Conservation (phyloP, 495 filamentous ascomycete genomes). For the Aspergillus avenaceus region DNA sequence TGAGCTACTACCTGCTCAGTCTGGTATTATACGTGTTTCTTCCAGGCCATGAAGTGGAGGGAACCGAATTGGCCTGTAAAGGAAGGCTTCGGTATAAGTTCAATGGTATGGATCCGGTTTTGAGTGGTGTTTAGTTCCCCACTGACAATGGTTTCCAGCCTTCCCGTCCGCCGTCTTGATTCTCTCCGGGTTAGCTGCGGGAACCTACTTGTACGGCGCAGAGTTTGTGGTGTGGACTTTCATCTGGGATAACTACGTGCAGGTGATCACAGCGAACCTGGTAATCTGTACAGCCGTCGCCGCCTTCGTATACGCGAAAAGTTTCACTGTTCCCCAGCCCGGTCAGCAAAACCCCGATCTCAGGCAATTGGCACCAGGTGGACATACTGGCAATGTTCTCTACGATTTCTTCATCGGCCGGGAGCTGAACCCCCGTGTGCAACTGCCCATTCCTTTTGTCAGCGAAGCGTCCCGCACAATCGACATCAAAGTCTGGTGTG, state of each 20-base stretch:
- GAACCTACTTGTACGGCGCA: conserved; percentile 72
- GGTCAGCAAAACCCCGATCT: conserved; percentile 56
- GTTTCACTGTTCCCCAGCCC: conserved; percentile 69
- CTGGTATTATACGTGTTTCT: conserved; percentile 71
- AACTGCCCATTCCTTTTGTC: conserved; percentile 66
- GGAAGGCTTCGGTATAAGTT: conserved; percentile 82
- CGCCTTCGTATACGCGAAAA: conserved; percentile 71
- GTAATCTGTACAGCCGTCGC: conserved; percentile 66
- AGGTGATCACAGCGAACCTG: conserved; percentile 79
- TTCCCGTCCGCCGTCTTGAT: conserved; percentile 71
- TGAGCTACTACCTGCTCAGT: conserved; percentile 78
- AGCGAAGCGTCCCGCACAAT: conserved; percentile 52
- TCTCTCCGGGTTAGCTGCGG: conserved; percentile 61
- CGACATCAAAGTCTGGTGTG: conserved; percentile 88
- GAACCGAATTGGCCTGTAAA: conserved; percentile 65
- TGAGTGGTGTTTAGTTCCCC: background rate
- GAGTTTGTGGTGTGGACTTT: conserved; percentile 88
- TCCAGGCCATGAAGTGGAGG: conserved; percentile 69
- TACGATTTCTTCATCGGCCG: conserved; percentile 98
- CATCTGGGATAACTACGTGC: conserved; percentile 84
- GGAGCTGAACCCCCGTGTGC: conserved; percentile 89
- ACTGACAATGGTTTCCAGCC: conserved; percentile 43
- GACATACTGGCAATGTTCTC: conserved; percentile 76
- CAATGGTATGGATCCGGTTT: conserved; percentile 58
- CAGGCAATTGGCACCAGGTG: conserved; percentile 77